Percentiles rank a stretch among this genome's conserved stretches.
These are phyloP conservation scores for Penicillium sp. DNA, from an alignment of 2,329 filamentous ascomycete genomes.

Conservation along the genomic window DNA sequence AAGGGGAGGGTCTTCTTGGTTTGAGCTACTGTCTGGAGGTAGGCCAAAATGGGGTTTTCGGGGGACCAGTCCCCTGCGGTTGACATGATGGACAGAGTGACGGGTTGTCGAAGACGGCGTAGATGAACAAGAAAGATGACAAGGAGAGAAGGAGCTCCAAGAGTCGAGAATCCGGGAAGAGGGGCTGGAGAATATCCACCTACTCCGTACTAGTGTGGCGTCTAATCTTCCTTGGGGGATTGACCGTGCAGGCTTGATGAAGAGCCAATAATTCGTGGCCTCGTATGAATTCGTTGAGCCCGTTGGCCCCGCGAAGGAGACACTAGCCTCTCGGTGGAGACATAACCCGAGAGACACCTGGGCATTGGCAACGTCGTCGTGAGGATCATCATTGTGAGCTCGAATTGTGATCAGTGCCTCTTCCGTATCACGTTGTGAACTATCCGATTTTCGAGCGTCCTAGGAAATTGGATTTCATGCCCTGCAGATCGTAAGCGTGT, in stretches of 20 bases:
- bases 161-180: conserved; percentile 11
- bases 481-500: too few species aligned
- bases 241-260: not conserved
- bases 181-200: conserved; percentile 19
- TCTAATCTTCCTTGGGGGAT: conserved; percentile 15
- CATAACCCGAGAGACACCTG: not conserved
- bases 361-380: not conserved
- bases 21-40: conserved; percentile 35
- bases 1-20: conserved; percentile 41
- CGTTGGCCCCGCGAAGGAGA: not conserved
- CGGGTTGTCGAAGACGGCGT: conserved; percentile 1
- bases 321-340: conserved; percentile 4
- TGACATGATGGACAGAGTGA: conserved; percentile 19
- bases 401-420: too few species aligned
- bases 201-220: conserved; percentile 11
- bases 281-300: not conserved
- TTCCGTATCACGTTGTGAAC: too few species aligned
- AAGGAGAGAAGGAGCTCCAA: conserved; percentile 7
- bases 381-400: too few species aligned
- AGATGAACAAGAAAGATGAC: conserved; percentile 2
- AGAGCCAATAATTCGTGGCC: not conserved
- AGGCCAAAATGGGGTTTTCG: conserved; percentile 39
- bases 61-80: conserved; percentile 16
- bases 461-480: not conserved
- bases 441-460: not conserved